Evolutionary conservation across 2,329 filamentous ascomycete species (phyloP).

Genomic region (Ustulina deusta): DNA sequence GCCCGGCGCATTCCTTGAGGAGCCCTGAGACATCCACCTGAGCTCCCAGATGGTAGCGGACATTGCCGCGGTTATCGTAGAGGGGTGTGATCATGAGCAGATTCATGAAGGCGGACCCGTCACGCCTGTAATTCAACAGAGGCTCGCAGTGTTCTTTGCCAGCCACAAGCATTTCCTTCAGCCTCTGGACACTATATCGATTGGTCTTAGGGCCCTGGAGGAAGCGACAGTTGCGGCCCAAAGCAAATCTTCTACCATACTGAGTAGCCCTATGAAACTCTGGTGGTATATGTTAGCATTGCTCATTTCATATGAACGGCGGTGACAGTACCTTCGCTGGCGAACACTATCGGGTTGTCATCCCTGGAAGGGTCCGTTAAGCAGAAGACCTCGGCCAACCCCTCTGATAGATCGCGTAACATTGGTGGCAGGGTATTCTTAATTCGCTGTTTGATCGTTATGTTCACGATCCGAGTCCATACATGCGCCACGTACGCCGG

Average conservation of each 20-base stretch:
- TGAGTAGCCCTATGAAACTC: constrained; percentile 81
- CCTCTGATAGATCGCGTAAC: constrained; percentile 77
- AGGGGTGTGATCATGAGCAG: constrained; percentile 79
- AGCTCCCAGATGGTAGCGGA: constrained; percentile 77
- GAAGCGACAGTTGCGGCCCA: constrained; percentile 83
- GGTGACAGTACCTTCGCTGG: constrained; percentile 70
- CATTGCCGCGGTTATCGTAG: constrained; percentile 73
- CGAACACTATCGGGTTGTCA: constrained; percentile 83
- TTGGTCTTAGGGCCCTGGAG: constrained; percentile 81
- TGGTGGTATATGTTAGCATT: constrained; percentile 48
- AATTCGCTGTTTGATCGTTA: constrained; percentile 75
- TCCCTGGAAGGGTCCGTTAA: constrained; percentile 78
- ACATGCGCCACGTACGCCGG: constrained; percentile 78
- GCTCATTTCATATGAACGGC: neutral
- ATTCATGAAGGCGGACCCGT: constrained; percentile 82
- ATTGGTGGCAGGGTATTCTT: constrained; percentile 74
- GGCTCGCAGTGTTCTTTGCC: constrained; percentile 80
- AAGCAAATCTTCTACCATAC: constrained; percentile 77
- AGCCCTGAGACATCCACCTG: constrained; percentile 78
- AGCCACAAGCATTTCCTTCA: constrained; percentile 69
- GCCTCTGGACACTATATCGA: constrained; percentile 68
- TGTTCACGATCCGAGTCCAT: constrained; percentile 76
- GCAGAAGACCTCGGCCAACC: constrained; percentile 81
- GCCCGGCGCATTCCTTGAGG: constrained; percentile 73
- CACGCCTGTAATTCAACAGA: constrained; percentile 81